Evolutionary conservation across 768 basidiomycete species (phyloP), one percentile per base, ranked within the genome.

Genomic region (Pluteus cervinus): DNA sequence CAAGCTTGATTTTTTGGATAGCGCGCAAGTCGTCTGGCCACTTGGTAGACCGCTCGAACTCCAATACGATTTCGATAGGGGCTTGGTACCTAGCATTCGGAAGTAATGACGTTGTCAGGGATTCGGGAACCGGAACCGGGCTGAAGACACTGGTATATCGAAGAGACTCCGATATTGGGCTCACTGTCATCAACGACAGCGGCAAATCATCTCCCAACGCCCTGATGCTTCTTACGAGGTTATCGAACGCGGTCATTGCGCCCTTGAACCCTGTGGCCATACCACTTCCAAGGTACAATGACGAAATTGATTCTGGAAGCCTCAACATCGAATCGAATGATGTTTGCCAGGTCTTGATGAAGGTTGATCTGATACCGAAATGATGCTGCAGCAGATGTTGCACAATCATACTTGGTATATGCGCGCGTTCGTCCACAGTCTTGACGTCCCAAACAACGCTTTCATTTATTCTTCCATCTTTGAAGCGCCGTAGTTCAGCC

Each of bases 361-460:
- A 65, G n/a, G 60, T 63, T 5, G 56, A 58, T 8, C 54, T 54
- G 33, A 97, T 55, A n/a, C 71, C 73, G 44, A 93, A 89, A 54
- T 97, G 94, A 17, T 71, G 68, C 12, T 67, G 51, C 7, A 99
- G 71, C 26, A 97, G 59, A 60, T 92, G 81, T 15, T 66, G 62
- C 18, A 89, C 77, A 48, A 97, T 76, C 61, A 75, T 69, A 10
- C 68, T 62, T 0, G 91, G 90, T 20, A 98, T 79, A 43, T 81
- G 74, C 0, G 79, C 68, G 18, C 88, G 80, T 43, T 91, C 88
- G 36, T 94, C 90, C 0, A 74, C 70, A 3, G 76, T 82, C 43
- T 76, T 73, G 6, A 89, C 77, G 14, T 96, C 85, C 96, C 96
- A 99, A 3, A 98, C 92, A n/a, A 97, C 90, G 47, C 86, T 89